Percentiles rank a stretch among this genome's conserved stretches.
phyloP scores from a whole-genome alignment of 176 grass and related monocot genomes.

The Cenchrus fungigraminus region DNA sequence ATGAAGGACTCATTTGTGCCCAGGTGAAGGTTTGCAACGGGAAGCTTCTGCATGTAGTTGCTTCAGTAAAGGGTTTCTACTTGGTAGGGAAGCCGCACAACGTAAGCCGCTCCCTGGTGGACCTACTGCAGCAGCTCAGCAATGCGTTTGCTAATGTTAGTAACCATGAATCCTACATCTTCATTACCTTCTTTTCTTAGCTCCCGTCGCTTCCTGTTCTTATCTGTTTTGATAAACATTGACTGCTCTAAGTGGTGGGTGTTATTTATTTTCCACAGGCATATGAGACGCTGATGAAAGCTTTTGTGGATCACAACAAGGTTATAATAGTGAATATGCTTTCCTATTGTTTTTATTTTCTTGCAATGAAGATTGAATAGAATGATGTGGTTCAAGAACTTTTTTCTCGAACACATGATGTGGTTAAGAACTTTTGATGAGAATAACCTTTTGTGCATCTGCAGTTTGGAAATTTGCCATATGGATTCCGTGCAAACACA shows the following conservation, averaged over 20 bases:
- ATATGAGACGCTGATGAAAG: slow-evolving; percentile 81
- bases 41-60: slow-evolving; percentile 74
- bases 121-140: slow-evolving; percentile 92
- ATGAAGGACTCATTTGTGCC: slow-evolving; percentile 6
- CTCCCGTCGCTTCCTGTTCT: background rate
- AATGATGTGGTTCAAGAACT: background rate
- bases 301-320: slow-evolving; percentile 96
- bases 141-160: slow-evolving; percentile 91
- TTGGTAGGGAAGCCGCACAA: slow-evolving; percentile 64
- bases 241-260: background rate
- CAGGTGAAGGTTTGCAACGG: slow-evolving; percentile 99
- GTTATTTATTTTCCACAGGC: slow-evolving; percentile 56
- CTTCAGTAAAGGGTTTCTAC: slow-evolving; percentile 92
- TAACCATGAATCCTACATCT: slow-evolving; percentile 6
- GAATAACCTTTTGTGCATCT: slow-evolving; percentile 35
- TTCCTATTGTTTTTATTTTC: slow-evolving; percentile 3
- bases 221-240: background rate
- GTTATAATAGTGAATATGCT: slow-evolving; percentile 43
- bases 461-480: slow-evolving; percentile 98
- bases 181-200: background rate
- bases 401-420: too few species aligned
- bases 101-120: slow-evolving; percentile 69
- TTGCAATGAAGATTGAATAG: background rate
- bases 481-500: slow-evolving; percentile 97
- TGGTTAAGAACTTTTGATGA: background rate